Evolutionary conservation across 805 yeast genomes (phyloP).

Genomic region (Ogataea haglerorum): DNA sequence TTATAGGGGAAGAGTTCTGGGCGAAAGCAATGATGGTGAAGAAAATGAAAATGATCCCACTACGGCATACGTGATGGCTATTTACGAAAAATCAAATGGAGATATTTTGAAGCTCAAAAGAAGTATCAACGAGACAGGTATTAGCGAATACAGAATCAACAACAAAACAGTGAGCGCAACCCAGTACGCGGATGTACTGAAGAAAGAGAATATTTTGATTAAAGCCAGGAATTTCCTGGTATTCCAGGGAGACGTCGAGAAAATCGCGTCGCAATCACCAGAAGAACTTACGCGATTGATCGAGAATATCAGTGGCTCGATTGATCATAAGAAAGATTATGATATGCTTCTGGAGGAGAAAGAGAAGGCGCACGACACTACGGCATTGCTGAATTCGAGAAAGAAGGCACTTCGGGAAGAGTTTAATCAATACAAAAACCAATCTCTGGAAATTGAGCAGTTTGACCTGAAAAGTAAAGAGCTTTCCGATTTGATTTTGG

Average conservation of each 20-base stretch:
- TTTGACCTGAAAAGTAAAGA: slow-evolving; percentile 55
- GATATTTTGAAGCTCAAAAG: slow-evolving; percentile 60
- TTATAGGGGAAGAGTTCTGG: slow-evolving; percentile 62
- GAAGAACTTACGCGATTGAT: slow-evolving; percentile 66
- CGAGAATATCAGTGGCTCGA: slow-evolving; percentile 83
- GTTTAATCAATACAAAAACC: slow-evolving; percentile 72
- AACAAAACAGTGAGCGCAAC: slow-evolving; percentile 55
- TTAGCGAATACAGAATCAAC: slow-evolving; percentile 67
- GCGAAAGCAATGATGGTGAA: slow-evolving; percentile 25
- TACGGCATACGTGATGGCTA: slow-evolving; percentile 73
- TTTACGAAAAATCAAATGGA: slow-evolving; percentile 64
- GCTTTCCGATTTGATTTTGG: slow-evolving; percentile 43
- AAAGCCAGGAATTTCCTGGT: slow-evolving; percentile 90
- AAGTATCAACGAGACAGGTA: slow-evolving; percentile 53
- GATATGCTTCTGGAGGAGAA: slow-evolving; percentile 59
- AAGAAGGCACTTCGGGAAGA: slow-evolving; percentile 71
- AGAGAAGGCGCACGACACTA: slow-evolving; percentile 60
- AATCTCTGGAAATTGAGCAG: slow-evolving; percentile 64
- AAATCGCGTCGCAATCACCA: slow-evolving; percentile 84
- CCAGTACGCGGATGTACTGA: slow-evolving; percentile 64
- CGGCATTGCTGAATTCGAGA: slow-evolving; percentile 62
- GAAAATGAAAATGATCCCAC: slow-evolving; percentile 37
- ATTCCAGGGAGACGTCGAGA: slow-evolving; percentile 96
- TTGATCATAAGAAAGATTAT: slow-evolving; percentile 63
- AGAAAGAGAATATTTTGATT: slow-evolving; percentile 75